Percentiles rank a stretch among this genome's conserved stretches.
Evolutionary conservation across 2,329 filamentous ascomycete genomes (phyloP).

Genomic region (Lecanicillium sp.): DNA sequence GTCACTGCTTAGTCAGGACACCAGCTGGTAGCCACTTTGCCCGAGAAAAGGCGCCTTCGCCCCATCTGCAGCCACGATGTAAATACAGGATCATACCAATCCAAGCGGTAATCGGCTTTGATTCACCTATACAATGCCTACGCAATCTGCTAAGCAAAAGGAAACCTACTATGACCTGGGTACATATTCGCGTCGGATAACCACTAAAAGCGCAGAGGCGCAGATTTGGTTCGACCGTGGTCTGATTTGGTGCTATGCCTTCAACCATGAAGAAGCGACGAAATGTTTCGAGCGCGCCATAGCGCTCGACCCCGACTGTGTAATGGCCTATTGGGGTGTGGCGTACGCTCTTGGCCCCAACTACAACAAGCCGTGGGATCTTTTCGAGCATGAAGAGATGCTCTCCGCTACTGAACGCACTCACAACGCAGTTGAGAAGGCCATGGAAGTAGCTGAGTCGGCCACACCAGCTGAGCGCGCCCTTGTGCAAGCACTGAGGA

Average conservation of each 20-base stretch:
- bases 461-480: slow-evolving; percentile 40
- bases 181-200: slow-evolving; percentile 45
- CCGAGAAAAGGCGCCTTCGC: no score
- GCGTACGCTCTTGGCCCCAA: slow-evolving; percentile 69
- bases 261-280: slow-evolving; percentile 67
- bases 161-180: slow-evolving; percentile 59
- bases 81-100: no score
- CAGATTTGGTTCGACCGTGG: slow-evolving; percentile 66
- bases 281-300: slow-evolving; percentile 57
- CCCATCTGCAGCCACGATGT: no score
- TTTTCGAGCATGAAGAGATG: slow-evolving; percentile 58
- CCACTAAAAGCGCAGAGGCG: slow-evolving; percentile 39
- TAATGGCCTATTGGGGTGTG: slow-evolving; percentile 62
- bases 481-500: slow-evolving; percentile 54
- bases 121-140: no score
- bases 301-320: slow-evolving; percentile 42
- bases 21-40: no score
- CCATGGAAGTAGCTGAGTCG: slow-evolving; percentile 13
- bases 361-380: slow-evolving; percentile 69
- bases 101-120: no score
- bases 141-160: no score
- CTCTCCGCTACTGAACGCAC: slow-evolving; percentile 33
- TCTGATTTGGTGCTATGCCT: slow-evolving; percentile 66
- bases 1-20: no score
- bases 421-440: slow-evolving; percentile 20